These are phyloP conservation scores for Rhodotorula paludigena DNA, from an alignment of 768 basidiomycete species.

Conservation along the genomic window DNA sequence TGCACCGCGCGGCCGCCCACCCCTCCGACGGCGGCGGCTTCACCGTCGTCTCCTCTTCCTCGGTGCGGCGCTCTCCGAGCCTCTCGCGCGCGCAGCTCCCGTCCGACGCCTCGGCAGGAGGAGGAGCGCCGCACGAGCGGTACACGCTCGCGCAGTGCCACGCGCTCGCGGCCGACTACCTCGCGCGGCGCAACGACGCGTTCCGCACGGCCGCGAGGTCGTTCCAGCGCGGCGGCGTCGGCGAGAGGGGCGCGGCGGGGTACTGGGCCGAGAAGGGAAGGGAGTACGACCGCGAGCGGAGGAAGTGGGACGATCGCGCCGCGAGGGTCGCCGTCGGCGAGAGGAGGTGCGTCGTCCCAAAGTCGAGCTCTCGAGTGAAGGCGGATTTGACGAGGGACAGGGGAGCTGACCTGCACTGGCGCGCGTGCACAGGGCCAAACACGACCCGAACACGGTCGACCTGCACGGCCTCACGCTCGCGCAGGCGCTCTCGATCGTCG, in stretches of 20 bases:
- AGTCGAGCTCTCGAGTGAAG: no score
- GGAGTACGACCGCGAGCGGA: conserved; percentile 42
- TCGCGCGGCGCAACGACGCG: conserved; percentile 45
- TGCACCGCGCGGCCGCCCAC: background rate
- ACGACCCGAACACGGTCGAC: conserved; percentile 30
- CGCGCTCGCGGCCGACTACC: conserved; percentile 41
- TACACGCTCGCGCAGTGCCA: conserved; percentile 42
- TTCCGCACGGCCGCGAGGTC: conserved; percentile 46
- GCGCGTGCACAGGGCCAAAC: background rate
- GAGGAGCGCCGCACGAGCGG: conserved; percentile 2
- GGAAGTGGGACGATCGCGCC: conserved; percentile 47
- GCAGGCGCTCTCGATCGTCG: conserved; percentile 38
- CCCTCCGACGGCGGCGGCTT: background rate
- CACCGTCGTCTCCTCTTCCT: background rate
- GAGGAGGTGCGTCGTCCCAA: conserved; percentile 38
- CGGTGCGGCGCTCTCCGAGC: background rate
- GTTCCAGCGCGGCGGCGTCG: conserved; percentile 41
- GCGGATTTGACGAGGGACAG: no score
- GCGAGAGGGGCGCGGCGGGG: conserved; percentile 44
- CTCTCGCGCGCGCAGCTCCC: background rate
- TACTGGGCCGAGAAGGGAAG: conserved; percentile 48
- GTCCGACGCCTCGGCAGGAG: background rate
- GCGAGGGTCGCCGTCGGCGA: conserved; percentile 45
- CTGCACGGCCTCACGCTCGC: conserved; percentile 39
- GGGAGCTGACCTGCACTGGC: background rate